These are phyloP conservation scores for Pythium folliculosum DNA, from an alignment of 352 stramenopile genomes.

Conservation along the genomic window DNA sequence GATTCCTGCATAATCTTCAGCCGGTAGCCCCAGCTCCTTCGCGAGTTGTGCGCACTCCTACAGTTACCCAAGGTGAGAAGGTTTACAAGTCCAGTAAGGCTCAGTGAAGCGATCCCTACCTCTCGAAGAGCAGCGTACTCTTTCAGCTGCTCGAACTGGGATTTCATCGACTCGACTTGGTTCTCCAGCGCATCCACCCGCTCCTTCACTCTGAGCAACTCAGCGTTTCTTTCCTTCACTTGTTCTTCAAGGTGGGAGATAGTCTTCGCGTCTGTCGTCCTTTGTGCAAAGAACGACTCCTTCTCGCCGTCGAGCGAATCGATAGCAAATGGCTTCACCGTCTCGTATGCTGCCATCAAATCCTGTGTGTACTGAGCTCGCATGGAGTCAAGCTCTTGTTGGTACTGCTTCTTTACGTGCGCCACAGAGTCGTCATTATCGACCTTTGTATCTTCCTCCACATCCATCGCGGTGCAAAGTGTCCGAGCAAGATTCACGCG, in stretches of 20 bases:
- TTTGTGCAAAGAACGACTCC: slow-evolving; percentile 14
- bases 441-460: too few species aligned
- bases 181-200: slow-evolving; percentile 4
- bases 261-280: slow-evolving; percentile 3
- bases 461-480: background rate
- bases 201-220: slow-evolving; percentile 2
- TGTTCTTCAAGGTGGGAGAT: slow-evolving; percentile 14
- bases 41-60: slow-evolving; percentile 17
- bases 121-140: slow-evolving; percentile 17
- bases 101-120: background rate
- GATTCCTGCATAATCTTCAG: slow-evolving; percentile 15
- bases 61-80: background rate
- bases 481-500: slow-evolving; percentile 16
- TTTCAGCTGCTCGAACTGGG: slow-evolving; percentile 15
- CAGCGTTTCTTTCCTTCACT: background rate
- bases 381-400: slow-evolving; percentile 6
- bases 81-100: background rate
- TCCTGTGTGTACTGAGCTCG: slow-evolving; percentile 11
- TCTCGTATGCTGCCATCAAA: slow-evolving; percentile 8
- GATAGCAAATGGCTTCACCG: slow-evolving; percentile 20
- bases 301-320: slow-evolving; percentile 12
- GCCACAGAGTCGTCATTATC: background rate
- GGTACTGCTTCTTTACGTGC: slow-evolving; percentile 10
- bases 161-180: slow-evolving; percentile 24
- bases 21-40: slow-evolving; percentile 9